Base-by-base conservation (phyloP, 208 protist species). In the Leishmania major region DNA sequence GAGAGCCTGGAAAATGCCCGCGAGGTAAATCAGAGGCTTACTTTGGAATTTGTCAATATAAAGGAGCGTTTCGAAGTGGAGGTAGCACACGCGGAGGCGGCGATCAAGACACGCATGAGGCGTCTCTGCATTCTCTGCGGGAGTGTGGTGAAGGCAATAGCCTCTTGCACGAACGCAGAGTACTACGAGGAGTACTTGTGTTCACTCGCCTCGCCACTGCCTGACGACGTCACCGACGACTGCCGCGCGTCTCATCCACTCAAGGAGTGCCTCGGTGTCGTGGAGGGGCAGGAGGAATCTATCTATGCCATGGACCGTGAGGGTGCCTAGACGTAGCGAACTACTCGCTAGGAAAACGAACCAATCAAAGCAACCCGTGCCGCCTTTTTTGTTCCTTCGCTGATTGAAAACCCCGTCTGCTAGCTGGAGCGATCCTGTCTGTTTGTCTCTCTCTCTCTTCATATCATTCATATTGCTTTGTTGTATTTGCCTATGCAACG, bases 111-210 rank as follows among this genome's bases (percentile, higher is more conserved):
- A 72, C 62, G 72, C 7, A 57, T 77, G 62, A 75, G 47, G 66
- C 75, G 75, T 53, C 74, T 86, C 35, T 86, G 82, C 73, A 64
- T 82, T 35, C 73, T 82, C 13, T 47, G 69, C 31, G 82, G 72
- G 2, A 11, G 47, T 35, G 66, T 79, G 2, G 40, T 86, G 25
- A 78, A 79, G 47, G 45, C 82, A 19, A 75, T 82, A 69, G 62
- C 64, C 0, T 75, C 35, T 51, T 77, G 62, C 78, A 77, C 78
- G 2, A 70, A 72, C 2, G 78, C 64, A 25, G 62, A 47, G 22
- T 76, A 64, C 55, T 79, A 75, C 35, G 78, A 82, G 17, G 78
- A 77, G 60, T 86, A 82, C 45, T 60, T 86, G 35, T 45, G 51
- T 49, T 31, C 77, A 28, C 66, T 69, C 19, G 22, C 55, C 8